A percentile compares a stretch with the other conserved stretches of the same genome.
Evolutionary conservation across 768 basidiomycete genomes (phyloP).

Genomic region (Tulasnella sp.): DNA sequence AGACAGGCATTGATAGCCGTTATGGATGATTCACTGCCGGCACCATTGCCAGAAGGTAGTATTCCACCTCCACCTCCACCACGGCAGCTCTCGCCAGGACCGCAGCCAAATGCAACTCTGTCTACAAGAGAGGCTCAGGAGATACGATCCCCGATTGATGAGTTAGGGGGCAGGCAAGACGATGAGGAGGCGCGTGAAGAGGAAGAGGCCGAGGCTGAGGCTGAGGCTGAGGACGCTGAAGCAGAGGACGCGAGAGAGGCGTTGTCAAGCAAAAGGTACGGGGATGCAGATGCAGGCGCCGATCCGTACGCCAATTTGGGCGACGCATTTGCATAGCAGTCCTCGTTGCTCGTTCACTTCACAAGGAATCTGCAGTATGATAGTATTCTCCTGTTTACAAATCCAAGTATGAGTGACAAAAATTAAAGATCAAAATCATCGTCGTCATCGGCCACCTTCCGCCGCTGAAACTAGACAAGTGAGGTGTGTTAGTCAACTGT

Average conservation of each 20-base stretch:
- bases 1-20: constrained; percentile 7
- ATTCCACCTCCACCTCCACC: constrained; percentile 1
- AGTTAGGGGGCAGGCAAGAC: neutral
- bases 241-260: constrained; percentile 3
- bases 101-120: neutral
- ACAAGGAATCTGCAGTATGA: no score
- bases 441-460: constrained; percentile 31
- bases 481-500: neutral
- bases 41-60: constrained; percentile 1
- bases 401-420: no score
- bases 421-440: constrained; percentile 26
- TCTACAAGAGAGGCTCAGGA: neutral
- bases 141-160: constrained; percentile 3
- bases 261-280: constrained; percentile 1
- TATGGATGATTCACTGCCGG: constrained; percentile 1
- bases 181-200: constrained; percentile 5
- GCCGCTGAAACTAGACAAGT: constrained; percentile 26
- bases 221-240: neutral
- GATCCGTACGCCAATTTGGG: constrained; percentile 10
- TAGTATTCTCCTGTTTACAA: no score
- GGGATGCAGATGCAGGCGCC: neutral
- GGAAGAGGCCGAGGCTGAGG: neutral
- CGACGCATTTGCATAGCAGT: neutral
- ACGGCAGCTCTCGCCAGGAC: constrained; percentile 6
- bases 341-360: no score